These are phyloP conservation scores for Saturnispora ahearnii DNA, from an alignment of 805 yeast species.

Conservation along the genomic window DNA sequence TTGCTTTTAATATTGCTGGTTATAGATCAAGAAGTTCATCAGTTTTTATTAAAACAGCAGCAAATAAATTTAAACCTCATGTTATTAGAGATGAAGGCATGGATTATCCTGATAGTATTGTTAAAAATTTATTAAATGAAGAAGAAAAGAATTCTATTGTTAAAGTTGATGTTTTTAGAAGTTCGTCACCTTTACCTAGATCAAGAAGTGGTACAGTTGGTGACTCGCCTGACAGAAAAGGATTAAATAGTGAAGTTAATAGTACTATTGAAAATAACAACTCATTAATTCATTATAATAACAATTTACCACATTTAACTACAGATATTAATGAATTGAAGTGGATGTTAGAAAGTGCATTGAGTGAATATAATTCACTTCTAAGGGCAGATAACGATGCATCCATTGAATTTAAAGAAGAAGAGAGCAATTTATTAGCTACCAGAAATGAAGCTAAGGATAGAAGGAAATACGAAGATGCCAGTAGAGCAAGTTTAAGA, in stretches of 20 bases:
- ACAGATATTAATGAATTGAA: slow-evolving; percentile 36
- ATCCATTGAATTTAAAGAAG: slow-evolving; percentile 31
- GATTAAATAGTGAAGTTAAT: background rate
- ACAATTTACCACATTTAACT: slow-evolving; percentile 24
- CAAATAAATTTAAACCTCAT: slow-evolving; percentile 7
- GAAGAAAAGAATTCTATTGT: slow-evolving; percentile 25
- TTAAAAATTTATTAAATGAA: slow-evolving; percentile 28
- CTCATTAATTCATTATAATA: slow-evolving; percentile 10
- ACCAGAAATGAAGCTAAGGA: slow-evolving; percentile 31
- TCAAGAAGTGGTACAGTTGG: slow-evolving; percentile 31
- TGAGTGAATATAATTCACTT: slow-evolving; percentile 32
- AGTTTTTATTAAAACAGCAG: slow-evolving; percentile 31
- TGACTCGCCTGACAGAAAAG: slow-evolving; percentile 11
- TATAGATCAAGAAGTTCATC: slow-evolving; percentile 35
- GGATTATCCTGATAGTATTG: slow-evolving; percentile 32
- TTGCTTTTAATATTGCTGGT: slow-evolving; percentile 32
- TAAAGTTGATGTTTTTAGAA: slow-evolving; percentile 23
- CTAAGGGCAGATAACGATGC: slow-evolving; percentile 27
- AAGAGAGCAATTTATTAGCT: slow-evolving; percentile 26
- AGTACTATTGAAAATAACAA: slow-evolving; percentile 3
- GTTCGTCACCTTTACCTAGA: slow-evolving; percentile 18
- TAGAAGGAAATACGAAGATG: slow-evolving; percentile 34
- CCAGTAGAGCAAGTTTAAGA: slow-evolving; percentile 31
- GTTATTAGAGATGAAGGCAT: slow-evolving; percentile 18
- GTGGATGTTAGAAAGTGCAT: slow-evolving; percentile 33